Evolutionary conservation across 2,329 filamentous ascomycete genomes (phyloP).

Genomic region (Colletotrichum neosansevieriae): DNA sequence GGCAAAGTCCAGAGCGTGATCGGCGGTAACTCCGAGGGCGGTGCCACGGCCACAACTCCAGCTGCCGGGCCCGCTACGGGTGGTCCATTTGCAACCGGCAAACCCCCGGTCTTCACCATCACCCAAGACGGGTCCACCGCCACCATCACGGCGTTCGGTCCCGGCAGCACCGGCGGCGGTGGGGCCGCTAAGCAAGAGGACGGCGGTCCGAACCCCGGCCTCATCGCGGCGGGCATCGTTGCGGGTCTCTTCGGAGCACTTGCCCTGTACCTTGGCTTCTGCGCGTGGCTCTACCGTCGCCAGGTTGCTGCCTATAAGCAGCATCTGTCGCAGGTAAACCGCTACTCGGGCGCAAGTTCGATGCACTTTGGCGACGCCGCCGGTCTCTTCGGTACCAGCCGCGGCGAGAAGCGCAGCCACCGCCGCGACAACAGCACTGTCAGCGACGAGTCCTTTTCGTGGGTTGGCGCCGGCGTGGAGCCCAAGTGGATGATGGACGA

Average conservation of each 20-base stretch:
- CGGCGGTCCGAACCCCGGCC: slow-evolving; percentile 49
- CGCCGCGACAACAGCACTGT: slow-evolving; percentile 42
- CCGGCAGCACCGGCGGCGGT: slow-evolving; percentile 57
- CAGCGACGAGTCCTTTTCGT: slow-evolving; percentile 46
- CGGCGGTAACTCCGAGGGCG: slow-evolving; percentile 70
- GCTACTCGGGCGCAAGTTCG: slow-evolving; percentile 60
- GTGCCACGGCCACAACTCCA: slow-evolving; percentile 75
- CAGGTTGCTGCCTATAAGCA: slow-evolving; percentile 77
- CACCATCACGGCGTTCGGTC: slow-evolving; percentile 52
- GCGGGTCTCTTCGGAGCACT: slow-evolving; percentile 74
- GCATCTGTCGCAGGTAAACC: slow-evolving; percentile 75
- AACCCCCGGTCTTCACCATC: slow-evolving; percentile 76
- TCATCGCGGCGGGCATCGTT: slow-evolving; percentile 65
- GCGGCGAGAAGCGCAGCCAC: slow-evolving; percentile 35
- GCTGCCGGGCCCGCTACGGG: slow-evolving; percentile 71
- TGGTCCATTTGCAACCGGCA: slow-evolving; percentile 79
- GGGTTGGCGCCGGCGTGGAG: slow-evolving; percentile 49
- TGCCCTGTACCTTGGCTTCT: slow-evolving; percentile 76
- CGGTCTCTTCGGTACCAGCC: slow-evolving; percentile 44
- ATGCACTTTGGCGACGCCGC: slow-evolving; percentile 50
- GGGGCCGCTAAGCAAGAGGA: slow-evolving; percentile 13
- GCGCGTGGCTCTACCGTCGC: slow-evolving; percentile 78
- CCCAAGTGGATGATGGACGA: slow-evolving; percentile 47
- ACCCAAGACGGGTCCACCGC: slow-evolving; percentile 63
- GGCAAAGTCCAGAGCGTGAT: slow-evolving; percentile 71